These are phyloP conservation scores for Coemansia sp. DNA, from an alignment of 192 early-diverging fungal species.

Conservation along the genomic window DNA sequence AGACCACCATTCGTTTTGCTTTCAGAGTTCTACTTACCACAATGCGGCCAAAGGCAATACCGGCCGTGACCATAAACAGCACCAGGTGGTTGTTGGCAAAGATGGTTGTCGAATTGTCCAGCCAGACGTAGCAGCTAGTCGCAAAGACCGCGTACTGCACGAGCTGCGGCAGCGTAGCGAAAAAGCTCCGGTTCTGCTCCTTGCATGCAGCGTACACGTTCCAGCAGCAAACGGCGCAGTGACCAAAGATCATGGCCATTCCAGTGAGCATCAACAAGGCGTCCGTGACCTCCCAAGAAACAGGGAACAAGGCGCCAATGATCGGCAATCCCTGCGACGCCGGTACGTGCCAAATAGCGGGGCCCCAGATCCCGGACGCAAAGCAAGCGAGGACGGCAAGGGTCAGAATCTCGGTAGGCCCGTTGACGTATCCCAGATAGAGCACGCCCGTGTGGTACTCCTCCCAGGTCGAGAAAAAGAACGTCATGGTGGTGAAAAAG, in stretches of 20 bases:
- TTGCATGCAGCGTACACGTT: constrained; percentile 54
- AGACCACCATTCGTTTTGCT: background rate
- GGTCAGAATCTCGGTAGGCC: constrained; percentile 83
- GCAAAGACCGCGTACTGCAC: constrained; percentile 64
- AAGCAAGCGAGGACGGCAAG: constrained; percentile 64
- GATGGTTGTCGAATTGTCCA: constrained; percentile 69
- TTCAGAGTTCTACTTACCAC: constrained; percentile 47
- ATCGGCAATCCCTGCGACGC: constrained; percentile 39
- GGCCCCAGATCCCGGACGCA: constrained; percentile 66
- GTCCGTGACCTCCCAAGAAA: constrained; percentile 42
- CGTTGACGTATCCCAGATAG: constrained; percentile 81
- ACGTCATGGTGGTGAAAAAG: constrained; percentile 67
- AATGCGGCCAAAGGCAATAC: constrained; percentile 84
- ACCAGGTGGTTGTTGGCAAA: constrained; percentile 67
- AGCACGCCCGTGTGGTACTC: constrained; percentile 86
- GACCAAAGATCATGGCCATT: constrained; percentile 38
- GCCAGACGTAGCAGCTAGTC: constrained; percentile 66
- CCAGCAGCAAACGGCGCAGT: constrained; percentile 47
- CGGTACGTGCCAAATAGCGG: constrained; percentile 50
- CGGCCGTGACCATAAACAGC: constrained; percentile 69
- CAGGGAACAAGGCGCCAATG: constrained; percentile 43
- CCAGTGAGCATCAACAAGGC: constrained; percentile 29
- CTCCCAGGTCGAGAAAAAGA: constrained; percentile 88
- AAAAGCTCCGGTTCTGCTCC: constrained; percentile 61
- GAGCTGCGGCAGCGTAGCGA: constrained; percentile 62